phyloP scores from a whole-genome alignment of 345 rosid genomes.

The Rhodomyrtus tomentosa region DNA sequence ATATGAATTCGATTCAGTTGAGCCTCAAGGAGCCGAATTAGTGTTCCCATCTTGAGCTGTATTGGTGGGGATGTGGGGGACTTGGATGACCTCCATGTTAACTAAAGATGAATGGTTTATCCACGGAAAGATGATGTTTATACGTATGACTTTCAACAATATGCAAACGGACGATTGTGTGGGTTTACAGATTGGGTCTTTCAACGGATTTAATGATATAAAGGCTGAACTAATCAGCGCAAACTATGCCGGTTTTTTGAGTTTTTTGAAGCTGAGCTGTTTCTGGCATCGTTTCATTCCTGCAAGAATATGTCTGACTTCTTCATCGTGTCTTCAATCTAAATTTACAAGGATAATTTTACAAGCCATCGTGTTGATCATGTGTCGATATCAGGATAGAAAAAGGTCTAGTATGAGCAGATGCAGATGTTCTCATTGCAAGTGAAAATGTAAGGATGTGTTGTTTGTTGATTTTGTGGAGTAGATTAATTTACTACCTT shows the following conservation, averaged over 20 bases:
- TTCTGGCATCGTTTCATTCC: background rate
- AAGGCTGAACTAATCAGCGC: background rate
- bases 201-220: background rate
- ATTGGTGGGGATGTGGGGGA: background rate
- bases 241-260: background rate
- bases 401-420: background rate
- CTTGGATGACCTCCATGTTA: background rate
- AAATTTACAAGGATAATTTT: background rate
- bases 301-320: background rate
- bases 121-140: background rate
- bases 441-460: background rate
- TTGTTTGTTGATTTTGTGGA: background rate
- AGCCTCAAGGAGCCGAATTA: background rate
- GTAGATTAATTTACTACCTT: background rate
- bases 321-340: background rate
- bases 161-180: background rate
- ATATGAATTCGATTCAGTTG: background rate
- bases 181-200: background rate
- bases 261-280: background rate
- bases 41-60: background rate
- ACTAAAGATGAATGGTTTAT: background rate
- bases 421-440: background rate
- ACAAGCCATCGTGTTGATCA: background rate
- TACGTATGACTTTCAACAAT: background rate
- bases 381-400: background rate